Evolutionary conservation across 2,329 filamentous ascomycete genomes (phyloP).

Genomic region (Rhynchosporium graminicola): DNA sequence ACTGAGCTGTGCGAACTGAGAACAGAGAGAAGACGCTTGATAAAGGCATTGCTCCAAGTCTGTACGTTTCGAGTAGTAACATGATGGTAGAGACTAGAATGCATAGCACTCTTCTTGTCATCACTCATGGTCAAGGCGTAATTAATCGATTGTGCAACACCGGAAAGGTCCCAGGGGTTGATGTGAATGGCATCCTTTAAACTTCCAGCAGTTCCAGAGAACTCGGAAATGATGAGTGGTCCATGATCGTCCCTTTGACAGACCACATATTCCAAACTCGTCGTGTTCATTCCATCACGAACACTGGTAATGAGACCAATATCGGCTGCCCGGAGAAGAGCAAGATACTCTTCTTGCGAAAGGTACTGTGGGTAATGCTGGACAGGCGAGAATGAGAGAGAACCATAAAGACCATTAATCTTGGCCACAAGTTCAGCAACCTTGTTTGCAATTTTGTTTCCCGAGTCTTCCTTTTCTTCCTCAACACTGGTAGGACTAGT

Average conservation of each 20-base stretch:
- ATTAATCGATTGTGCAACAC: slow-evolving; percentile 82
- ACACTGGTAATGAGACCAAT: slow-evolving; percentile 95
- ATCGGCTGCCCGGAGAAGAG: slow-evolving; percentile 85
- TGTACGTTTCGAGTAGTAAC: slow-evolving; percentile 86
- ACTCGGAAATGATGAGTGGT: slow-evolving; percentile 91
- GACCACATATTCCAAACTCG: slow-evolving; percentile 89
- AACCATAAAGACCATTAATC: slow-evolving; percentile 90
- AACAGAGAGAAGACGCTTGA: slow-evolving; percentile 78
- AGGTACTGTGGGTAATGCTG: slow-evolving; percentile 96
- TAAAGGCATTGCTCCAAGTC: slow-evolving; percentile 78
- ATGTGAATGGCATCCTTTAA: slow-evolving; percentile 88
- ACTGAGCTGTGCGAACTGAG: slow-evolving; percentile 74
- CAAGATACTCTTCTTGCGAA: slow-evolving; percentile 87
- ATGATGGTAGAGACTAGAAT: slow-evolving; percentile 75
- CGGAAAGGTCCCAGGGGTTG: slow-evolving; percentile 90
- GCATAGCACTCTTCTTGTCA: slow-evolving; percentile 66
- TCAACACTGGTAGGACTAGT: slow-evolving; percentile 84
- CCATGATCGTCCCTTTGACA: slow-evolving; percentile 86
- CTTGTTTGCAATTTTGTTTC: slow-evolving; percentile 81
- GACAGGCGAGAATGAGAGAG: slow-evolving; percentile 84
- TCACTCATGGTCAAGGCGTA: slow-evolving; percentile 75
- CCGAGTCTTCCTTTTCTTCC: slow-evolving; percentile 73
- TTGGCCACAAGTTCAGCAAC: slow-evolving; percentile 88
- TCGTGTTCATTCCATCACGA: slow-evolving; percentile 97
- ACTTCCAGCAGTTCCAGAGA: slow-evolving; percentile 89